Base-by-base conservation (phyloP, 139 green algal genomes). In the Haematococcus lacustris region DNA sequence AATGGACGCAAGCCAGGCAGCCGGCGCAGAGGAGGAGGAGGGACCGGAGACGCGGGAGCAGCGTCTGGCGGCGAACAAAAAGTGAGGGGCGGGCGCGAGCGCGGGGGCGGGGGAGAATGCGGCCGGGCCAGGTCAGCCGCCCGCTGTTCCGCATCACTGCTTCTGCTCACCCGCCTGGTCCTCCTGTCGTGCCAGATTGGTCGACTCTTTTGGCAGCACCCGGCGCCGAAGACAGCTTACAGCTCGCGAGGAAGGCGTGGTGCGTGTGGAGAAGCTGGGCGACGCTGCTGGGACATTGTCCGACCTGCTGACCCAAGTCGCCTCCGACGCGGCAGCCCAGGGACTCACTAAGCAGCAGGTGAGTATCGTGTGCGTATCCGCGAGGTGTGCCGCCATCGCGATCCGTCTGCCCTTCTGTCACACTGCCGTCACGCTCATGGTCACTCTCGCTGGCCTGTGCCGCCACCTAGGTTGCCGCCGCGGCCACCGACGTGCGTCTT, bases 161-260 rank as follows among this genome's bases (percentile, higher is more conserved):
- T 21, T 28, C 33, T 30, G 26, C 4, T 23, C 53, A 30, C 4
- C 26, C 23, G 30, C 4, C 33, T 9, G 13, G 4, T 64, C 23
- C 13, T 32, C 4, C 41, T 64, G 21, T 30, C 47, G 7, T 28
- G 0, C 34, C 78, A 85, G 82, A 73, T 76, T 88, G 59, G 83
- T 88, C 21, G 79, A 81, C 39, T 75, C 77, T 51, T 88, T 88
- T 68, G 83, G 83, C 41, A 76, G 51, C 47, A 85, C 79, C 28
- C 74, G 83, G 3, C 77, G 83, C 32, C 67, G 74, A 51, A 74
- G 83, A 21, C 79, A 85, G 77, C 40, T 88, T 53, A 81, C 74
- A 6, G 72, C 79, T 5, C 72, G 79, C 7, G 83, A 85, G 73
- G 79, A 83, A 62, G 79, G 75, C 0, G 30, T 74, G 6, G 83